Evolutionary conservation across 2,329 filamentous ascomycete species (phyloP), one percentile per base, ranked within the genome.

Genomic region (Bipolaris oryzae): DNA sequence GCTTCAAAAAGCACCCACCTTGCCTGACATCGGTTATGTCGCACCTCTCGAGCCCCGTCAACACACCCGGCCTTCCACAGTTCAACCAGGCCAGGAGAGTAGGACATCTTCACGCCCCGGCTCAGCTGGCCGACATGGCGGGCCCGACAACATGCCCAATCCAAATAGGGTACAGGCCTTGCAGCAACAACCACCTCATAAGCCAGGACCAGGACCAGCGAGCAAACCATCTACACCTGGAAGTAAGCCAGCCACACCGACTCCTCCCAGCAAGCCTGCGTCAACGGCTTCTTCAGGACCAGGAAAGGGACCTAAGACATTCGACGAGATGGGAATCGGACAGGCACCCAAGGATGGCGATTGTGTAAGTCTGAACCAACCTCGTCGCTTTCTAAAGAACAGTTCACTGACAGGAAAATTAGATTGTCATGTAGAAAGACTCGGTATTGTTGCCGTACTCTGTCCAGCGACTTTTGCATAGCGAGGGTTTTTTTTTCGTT

Each of bases 261-360:
- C 70, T 13, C 60, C 72, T 5, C 60, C 70, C 18, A 50, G 57
- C 15, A 71, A 74, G 53, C 67, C 75, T n/a, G 57, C 69, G 9
- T 64, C 62, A n/a, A 62, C 72, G n/a, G 58, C 63, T 21, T 43
- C 64, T 23, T 57, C 63, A 55, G 58, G 75, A 43, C 80, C 85
- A 31, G 84, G 83, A 47, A 91, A 92, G 72, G 95, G 94, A 10
- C 94, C 95, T 1, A 91, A 95, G 68, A 98, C 95, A 0, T 99
- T 99, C 75, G 94, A 97, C 74, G 93, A 96, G 74, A 99, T 99
- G 95, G 95, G 95, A 37, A 94, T 99, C 67, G 91, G 92, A 6
- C 85, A 88, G 69, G 87, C 84, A 45, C 93, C 95, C 77, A 85
- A 88, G 60, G 91, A 96, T n/a, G 85, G 86, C 64, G 93, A 98